A percentile compares a stretch with the other conserved stretches of the same genome.
Conservation (phyloP, 2,329 filamentous ascomycete genomes). For the Xylaria sp. region DNA sequence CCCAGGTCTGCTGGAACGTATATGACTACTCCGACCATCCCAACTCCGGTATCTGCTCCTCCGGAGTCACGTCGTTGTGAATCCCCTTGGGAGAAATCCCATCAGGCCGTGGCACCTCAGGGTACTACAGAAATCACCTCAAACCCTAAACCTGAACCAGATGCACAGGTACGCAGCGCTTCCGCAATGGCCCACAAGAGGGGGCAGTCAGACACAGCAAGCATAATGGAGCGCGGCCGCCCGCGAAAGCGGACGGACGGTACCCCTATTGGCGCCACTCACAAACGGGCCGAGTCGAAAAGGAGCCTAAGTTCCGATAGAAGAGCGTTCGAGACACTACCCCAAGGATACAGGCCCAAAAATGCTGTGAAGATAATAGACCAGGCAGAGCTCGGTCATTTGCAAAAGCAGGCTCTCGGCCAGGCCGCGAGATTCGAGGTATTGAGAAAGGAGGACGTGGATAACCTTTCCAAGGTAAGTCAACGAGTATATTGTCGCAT, state of each 20-base stretch:
- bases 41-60: conserved; percentile 63
- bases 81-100: conserved; percentile 56
- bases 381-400: conserved; percentile 58
- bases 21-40: conserved; percentile 54
- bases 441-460: conserved; percentile 70
- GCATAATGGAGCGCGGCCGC: conserved; percentile 70
- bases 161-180: conserved; percentile 38
- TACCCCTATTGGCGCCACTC: conserved; percentile 50
- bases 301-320: conserved; percentile 63
- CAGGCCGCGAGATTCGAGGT: conserved; percentile 73
- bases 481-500: background rate
- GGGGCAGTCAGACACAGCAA: conserved; percentile 66
- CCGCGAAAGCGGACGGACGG: conserved; percentile 64
- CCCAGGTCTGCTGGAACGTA: conserved; percentile 60
- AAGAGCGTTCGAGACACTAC: conserved; percentile 69
- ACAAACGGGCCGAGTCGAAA: conserved; percentile 56
- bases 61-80: conserved; percentile 57
- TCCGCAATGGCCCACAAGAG: conserved; percentile 57
- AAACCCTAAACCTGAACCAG: conserved; percentile 49
- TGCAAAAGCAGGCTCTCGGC: conserved; percentile 70
- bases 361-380: conserved; percentile 63
- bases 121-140: conserved; percentile 42
- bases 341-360: conserved; percentile 64
- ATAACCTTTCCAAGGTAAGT: conserved; percentile 70
- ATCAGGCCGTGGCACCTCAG: conserved; percentile 44